Percentiles rank a stretch among this genome's conserved stretches.
phyloP scores from a whole-genome alignment of 78 protist genomes.

The Monosiga brevicollis region DNA sequence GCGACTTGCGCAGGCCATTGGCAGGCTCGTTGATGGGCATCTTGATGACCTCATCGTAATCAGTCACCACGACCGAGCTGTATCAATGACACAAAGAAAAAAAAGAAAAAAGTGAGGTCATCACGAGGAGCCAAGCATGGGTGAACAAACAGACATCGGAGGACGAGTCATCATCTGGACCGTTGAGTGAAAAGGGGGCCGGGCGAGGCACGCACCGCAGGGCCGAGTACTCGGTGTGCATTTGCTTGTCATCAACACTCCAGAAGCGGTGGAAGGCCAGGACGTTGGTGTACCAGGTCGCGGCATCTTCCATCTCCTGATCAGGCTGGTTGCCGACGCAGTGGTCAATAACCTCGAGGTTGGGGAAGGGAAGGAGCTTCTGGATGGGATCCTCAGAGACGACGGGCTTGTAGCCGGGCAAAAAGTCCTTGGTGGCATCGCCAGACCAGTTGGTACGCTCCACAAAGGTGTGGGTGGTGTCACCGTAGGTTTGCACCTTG shows the following conservation, averaged over 20 bases:
- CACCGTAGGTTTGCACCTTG: slow-evolving; percentile 74
- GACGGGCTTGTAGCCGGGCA: slow-evolving; percentile 56
- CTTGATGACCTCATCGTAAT: slow-evolving; percentile 52
- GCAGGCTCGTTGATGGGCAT: slow-evolving; percentile 93
- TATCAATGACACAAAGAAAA: neutral
- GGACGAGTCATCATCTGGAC: too few relatives aligned
- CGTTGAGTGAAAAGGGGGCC: too few relatives aligned
- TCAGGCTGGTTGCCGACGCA: slow-evolving; percentile 73
- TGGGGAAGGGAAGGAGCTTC: neutral
- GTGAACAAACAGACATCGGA: too few relatives aligned
- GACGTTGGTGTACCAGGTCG: slow-evolving; percentile 63
- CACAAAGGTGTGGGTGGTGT: slow-evolving; percentile 73
- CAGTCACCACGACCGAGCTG: slow-evolving; percentile 69
- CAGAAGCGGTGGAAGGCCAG: slow-evolving; percentile 80
- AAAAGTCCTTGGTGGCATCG: slow-evolving; percentile 7
- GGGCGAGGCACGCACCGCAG: slow-evolving; percentile 15
- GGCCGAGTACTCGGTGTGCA: slow-evolving; percentile 77
- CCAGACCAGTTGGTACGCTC: slow-evolving; percentile 61
- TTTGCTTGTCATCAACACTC: slow-evolving; percentile 79
- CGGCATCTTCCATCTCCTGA: slow-evolving; percentile 54
- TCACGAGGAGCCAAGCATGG: too few relatives aligned
- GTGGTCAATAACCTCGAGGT: slow-evolving; percentile 56
- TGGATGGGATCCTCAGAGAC: slow-evolving; percentile 35
- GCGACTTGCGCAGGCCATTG: slow-evolving; percentile 51
- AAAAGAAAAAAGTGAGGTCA: neutral